Evolutionary conservation across 2,329 filamentous ascomycete genomes (phyloP), one percentile per base, ranked within the genome.

Genomic region (Diaporthe sp.): DNA sequence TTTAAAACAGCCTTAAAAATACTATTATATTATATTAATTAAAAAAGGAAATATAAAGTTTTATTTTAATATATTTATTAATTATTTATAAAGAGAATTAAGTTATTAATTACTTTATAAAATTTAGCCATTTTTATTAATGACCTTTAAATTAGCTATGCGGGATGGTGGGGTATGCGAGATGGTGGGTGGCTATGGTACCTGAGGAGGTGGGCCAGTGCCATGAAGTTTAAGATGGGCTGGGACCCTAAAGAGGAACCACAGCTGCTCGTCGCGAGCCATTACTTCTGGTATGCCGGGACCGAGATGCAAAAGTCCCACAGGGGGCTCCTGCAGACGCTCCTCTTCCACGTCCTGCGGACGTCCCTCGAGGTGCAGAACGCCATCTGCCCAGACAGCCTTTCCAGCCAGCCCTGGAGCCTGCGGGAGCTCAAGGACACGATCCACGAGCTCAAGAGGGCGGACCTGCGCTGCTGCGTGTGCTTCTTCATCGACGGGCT

Each of bases 401-500:
- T 44, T 15, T 44, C 42, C 15, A 20, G 42, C 42, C 42, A 44
- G 42, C 42, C 42, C 42, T 44, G 42, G 42, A 44, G 42, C 42
- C 42, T 44, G 8, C 20, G 22, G 1, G 47, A 51, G 22, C 47
- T 51, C 47, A 22, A 44, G 42, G 15, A 44, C 10, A 51, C 22
- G 2, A 51, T 51, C 5, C 8, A 75, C 15, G 17, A 20, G 34
- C 31, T 12, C 22, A 7, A 49, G 17, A 31, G 75, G 76, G 53
- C 78, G 5, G 42, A 44, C 15, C 17, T 44, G 15, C 42, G 6
- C 42, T 44, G 42, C 42, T 44, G 42, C 42, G 42, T 81, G 15
- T 84, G 82, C 63, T 79, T 84, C 51, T 84, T 84, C 63, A 79
- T 84, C 25, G 82, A 84, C 49, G 82, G 79, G 1, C 75, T 84